Evolutionary conservation across 495 filamentous ascomycete species (phyloP), one percentile per base, ranked within the genome.

Genomic region (Amphirosellinia nigrospora): DNA sequence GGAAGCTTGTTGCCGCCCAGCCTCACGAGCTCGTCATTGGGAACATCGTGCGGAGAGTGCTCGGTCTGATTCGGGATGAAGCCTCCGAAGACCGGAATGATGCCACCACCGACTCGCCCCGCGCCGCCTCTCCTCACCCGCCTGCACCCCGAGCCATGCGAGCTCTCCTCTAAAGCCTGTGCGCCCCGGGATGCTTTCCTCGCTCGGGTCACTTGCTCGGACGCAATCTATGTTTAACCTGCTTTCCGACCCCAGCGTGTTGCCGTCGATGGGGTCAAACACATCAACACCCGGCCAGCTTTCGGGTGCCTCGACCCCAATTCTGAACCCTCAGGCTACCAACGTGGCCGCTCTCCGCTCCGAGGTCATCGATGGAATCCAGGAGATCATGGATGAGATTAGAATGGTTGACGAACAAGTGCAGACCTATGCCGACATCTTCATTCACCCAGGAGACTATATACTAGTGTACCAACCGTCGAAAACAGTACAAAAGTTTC

Each of bases 51-150:
- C 87, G 95, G 64, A 90, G 96, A 66, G 91, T 98, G 21, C 82
- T 99, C 26, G 94, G 93, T 45, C 85, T 98, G 60, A 94, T 99
- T 71, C 89, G 96, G 30, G 95, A 98, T 75, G 95, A 98, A 75
- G 90, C 91, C 41, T 89, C 93, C 61, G 94, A 95, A 73, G 91
- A 94, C 64, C 83, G 91, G 53, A 93, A 91, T 56, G 90, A 84
- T 46, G 92, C 92, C 66, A 82, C 82, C 11, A 82, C 82, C 68
- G 85, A 86, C 32, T 80, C 79, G 64, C 79, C 81, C 45, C 69
- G 81, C 0, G 74, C 73, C 8, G 62, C 65, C 56, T 77, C 71
- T 16, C 68, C 72, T 39, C 58, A 23, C 28, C 43, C 75, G 3
- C 45, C 75, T 23, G 64, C 71, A 4, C 70, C 72, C 64, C 67